Conservation (phyloP, 1,284 basidiomycete genomes). For the Omphalotus olearius region DNA sequence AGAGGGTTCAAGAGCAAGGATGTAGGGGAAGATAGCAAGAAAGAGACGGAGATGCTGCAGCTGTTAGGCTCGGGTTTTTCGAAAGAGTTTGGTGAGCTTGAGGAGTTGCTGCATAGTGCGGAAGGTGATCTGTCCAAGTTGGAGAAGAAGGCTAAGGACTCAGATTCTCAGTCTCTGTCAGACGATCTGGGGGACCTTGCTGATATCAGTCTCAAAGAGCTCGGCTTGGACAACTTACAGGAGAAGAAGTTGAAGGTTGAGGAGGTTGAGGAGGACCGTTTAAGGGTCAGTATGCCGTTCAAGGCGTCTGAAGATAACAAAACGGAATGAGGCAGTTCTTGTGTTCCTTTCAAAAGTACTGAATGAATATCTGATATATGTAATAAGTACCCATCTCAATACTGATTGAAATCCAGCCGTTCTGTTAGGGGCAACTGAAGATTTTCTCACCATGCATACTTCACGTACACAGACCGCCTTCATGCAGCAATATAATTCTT, state of each 20-base stretch:
- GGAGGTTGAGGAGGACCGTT: conserved; percentile 5
- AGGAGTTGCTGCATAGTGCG: conserved; percentile 3
- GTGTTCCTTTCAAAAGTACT: no score
- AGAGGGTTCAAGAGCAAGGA: background rate
- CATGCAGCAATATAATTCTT: no score
- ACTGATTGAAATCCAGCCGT: no score
- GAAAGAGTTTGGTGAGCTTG: conserved; percentile 4
- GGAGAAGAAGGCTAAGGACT: conserved; percentile 8
- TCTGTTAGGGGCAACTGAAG: no score
- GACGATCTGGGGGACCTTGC: background rate
- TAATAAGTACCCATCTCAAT: no score
- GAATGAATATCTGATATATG: no score
- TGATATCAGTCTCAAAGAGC: background rate
- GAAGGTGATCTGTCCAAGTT: conserved; percentile 4
- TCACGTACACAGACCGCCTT: no score
- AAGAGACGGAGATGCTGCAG: background rate
- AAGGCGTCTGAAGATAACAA: background rate
- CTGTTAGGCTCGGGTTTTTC: background rate
- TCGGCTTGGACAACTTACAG: background rate
- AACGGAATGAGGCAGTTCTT: background rate
- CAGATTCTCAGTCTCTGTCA: background rate
- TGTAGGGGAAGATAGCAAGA: background rate
- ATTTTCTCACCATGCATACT: no score
- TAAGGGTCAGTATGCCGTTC: conserved; percentile 10
- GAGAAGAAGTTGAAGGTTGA: conserved; percentile 1